Evolutionary conservation across 768 basidiomycete genomes (phyloP).

Genomic region (Rhizopogon vulgaris): DNA sequence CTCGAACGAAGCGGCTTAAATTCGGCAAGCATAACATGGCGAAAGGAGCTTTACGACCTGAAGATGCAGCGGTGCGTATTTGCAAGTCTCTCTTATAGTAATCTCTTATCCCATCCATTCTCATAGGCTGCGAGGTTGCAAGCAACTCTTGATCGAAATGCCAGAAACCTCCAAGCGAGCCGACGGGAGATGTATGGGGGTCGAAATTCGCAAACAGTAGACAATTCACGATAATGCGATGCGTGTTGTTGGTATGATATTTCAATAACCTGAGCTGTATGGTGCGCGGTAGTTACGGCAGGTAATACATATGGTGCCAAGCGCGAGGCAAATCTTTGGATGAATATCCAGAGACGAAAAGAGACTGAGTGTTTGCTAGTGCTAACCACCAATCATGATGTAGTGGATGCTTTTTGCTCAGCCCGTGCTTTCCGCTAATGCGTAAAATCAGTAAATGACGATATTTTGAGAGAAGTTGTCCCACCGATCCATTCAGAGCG

Average conservation of each 20-base stretch:
- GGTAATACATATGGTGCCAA: not conserved
- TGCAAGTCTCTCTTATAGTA: not conserved
- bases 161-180: slow-evolving; percentile 23
- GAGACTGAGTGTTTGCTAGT: not conserved
- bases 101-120: not conserved
- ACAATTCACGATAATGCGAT: slow-evolving; percentile 9
- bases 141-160: slow-evolving; percentile 50
- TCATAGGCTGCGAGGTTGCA: slow-evolving; percentile 61
- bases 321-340: not conserved
- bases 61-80: slow-evolving; percentile 70
- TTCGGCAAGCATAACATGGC: slow-evolving; percentile 85
- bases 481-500: slow-evolving; percentile 70
- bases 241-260: slow-evolving; percentile 2
- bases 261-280: slow-evolving; percentile 12
- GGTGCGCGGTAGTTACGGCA: slow-evolving; percentile 12
- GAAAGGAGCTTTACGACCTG: slow-evolving; percentile 74
- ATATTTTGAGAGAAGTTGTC: slow-evolving; percentile 18
- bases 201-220: slow-evolving; percentile 14
- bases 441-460: slow-evolving; percentile 1
- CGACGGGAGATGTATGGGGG: slow-evolving; percentile 19
- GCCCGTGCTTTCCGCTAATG: slow-evolving; percentile 59
- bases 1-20: slow-evolving; percentile 47
- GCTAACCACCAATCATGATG: slow-evolving; percentile 13
- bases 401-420: slow-evolving; percentile 50
- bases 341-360: not conserved